A percentile compares a stretch with the other conserved stretches of the same genome.
These are phyloP conservation scores for Barnettozyma wickerhamii DNA, from an alignment of 805 yeast genomes.

Conservation along the genomic window DNA sequence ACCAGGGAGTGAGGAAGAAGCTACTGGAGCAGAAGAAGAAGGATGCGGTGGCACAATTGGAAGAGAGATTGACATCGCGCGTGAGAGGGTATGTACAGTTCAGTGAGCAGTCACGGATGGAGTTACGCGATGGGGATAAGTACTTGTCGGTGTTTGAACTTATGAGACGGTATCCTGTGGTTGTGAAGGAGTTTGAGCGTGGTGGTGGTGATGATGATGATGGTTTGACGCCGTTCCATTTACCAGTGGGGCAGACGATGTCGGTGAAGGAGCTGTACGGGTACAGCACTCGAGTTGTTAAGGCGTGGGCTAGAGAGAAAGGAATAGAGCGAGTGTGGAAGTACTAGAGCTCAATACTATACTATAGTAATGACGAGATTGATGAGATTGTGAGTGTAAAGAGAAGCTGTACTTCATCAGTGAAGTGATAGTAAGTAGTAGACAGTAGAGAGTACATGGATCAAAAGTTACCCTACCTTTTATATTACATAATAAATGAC, in stretches of 20 bases:
- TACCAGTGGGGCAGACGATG: constrained; percentile 9
- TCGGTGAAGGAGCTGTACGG: constrained; percentile 6
- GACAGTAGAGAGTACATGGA: too few species aligned
- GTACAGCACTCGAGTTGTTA: constrained; percentile 8
- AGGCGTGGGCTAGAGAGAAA: constrained; percentile 11
- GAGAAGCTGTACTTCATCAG: too few species aligned
- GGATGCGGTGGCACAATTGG: background rate
- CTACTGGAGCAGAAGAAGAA: background rate
- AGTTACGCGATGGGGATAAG: constrained; percentile 9
- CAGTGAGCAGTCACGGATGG: constrained; percentile 8
- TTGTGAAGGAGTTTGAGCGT: constrained; percentile 5
- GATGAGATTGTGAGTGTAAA: too few species aligned
- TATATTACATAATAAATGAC: too few species aligned
- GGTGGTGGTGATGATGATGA: background rate
- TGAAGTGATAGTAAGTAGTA: too few species aligned
- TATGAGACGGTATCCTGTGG: constrained; percentile 9
- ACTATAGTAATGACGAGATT: too few species aligned
- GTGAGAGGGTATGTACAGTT: constrained; percentile 8
- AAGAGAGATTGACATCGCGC: constrained; percentile 4
- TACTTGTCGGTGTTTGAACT: constrained; percentile 12
- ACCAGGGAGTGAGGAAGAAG: constrained; percentile 4
- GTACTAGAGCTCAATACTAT: too few species aligned
- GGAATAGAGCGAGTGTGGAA: background rate
- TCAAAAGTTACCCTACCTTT: too few species aligned
- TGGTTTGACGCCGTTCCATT: background rate